Base-by-base conservation (phyloP, 2,329 filamentous ascomycete genomes). In the Cladosporium austrohemisphaericum region DNA sequence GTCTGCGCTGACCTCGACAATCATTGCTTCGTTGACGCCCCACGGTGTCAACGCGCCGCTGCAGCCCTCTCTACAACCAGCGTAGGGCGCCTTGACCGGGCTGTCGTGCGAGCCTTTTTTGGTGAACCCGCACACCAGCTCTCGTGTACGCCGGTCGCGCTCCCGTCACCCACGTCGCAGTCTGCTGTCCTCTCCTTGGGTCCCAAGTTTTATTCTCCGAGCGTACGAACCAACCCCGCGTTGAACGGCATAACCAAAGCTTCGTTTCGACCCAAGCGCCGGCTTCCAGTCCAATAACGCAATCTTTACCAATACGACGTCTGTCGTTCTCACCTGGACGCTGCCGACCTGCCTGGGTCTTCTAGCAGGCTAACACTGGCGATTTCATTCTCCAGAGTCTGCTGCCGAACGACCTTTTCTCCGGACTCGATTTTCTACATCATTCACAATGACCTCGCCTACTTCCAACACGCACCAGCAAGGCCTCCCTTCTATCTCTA, bases 401-500 rank as follows among this genome's bases (percentile, higher is more conserved):
- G n/a, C n/a, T n/a, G n/a, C n/a, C n/a, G n/a, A n/a, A n/a, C n/a
- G n/a, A n/a, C n/a, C n/a, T 6, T 40, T 28, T 26, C 38, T 41
- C 38, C 38, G n/a, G n/a, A n/a, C n/a, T n/a, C n/a, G n/a, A n/a
- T n/a, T n/a, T n/a, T 32, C 29, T 13, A 32, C 6, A 22, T 22
- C 29, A 19, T 16, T 31, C 46, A 37, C 46, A 50, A 64, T 63
- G 60, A 58, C 60, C 33, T 57, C 60, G 33, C 44, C 59, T 20
- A 52, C 40, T 31, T 32, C 52, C 20, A 52, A 51, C 26, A 31
- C 44, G 8, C 56, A 56, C 36, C 54, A 57, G 25, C 56, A 57
- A 25, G 60, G 60, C 35, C 57, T 68, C 41, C 66, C 66, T 4
- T 67, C 66, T 41, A 68, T 68, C 52, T 61, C 54, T 41, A 64